Percentiles rank a stretch among this genome's conserved stretches.
phyloP scores from a whole-genome alignment of 768 basidiomycete species.

The Astraeus odoratus region DNA sequence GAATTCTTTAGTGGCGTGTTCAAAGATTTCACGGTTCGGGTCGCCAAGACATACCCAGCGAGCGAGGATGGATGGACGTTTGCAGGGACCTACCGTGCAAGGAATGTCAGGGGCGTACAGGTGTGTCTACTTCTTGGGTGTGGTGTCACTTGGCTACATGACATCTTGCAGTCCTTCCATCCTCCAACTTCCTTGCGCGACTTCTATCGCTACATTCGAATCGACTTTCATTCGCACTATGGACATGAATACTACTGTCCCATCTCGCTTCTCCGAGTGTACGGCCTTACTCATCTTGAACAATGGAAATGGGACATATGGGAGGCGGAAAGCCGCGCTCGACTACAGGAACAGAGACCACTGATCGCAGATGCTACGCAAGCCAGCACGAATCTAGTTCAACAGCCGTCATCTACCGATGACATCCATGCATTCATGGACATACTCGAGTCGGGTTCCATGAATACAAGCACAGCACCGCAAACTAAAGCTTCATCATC shows the following conservation, averaged over 20 bases:
- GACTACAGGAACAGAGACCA: slow-evolving; percentile 28
- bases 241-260: slow-evolving; percentile 97
- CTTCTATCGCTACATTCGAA: slow-evolving; percentile 90
- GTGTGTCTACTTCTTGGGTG: slow-evolving; percentile 35
- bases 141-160: not conserved
- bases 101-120: slow-evolving; percentile 88
- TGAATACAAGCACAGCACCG: not conserved
- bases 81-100: slow-evolving; percentile 77
- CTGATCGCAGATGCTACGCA: slow-evolving; percentile 18
- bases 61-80: slow-evolving; percentile 57
- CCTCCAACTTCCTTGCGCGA: slow-evolving; percentile 63
- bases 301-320: slow-evolving; percentile 91
- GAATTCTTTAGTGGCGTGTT: slow-evolving; percentile 98
- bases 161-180: slow-evolving; percentile 57
- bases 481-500: not conserved
- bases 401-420: not conserved
- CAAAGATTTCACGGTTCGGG: slow-evolving; percentile 84
- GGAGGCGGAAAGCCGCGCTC: slow-evolving; percentile 60
- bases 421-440: slow-evolving; percentile 4
- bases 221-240: slow-evolving; percentile 92
- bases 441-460: not conserved
- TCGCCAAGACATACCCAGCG: slow-evolving; percentile 71
- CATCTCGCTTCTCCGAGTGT: slow-evolving; percentile 84
- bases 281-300: slow-evolving; percentile 93
- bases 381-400: not conserved